Evolutionary conservation across 768 basidiomycete genomes (phyloP), one percentile per base, ranked within the genome.

Genomic region (Rhizopogon sp.): DNA sequence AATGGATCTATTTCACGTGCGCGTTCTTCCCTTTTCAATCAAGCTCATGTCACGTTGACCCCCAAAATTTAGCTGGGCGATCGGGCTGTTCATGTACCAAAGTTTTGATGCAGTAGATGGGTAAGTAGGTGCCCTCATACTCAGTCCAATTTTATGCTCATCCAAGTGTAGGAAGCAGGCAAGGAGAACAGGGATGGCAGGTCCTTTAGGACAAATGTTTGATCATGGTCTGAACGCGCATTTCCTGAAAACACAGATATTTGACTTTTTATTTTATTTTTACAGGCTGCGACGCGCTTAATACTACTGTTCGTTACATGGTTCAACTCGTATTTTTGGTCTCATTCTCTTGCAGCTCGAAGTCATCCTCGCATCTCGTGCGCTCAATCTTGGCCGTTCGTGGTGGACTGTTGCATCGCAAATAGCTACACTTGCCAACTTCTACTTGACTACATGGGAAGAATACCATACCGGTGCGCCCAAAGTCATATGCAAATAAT

Each of bases 371-470:
- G 81, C 83, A 6, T 76, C 84, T 7, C 83, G 89, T 28, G 95
- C 97, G 0, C 81, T 99, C 43, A 95, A 96, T 62, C 78, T 98
- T 20, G 93, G 91, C 11, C 79, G 94, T 17, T 93, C 92, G 0
- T 98, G 97, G 94, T 98, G 94, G 96, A 98, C 94, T 0, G 87
- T 98, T 35, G 82, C 88, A 0, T 88, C 88, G 1, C 91, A 95
- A 66, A 77, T 80, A 6, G 84, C 81, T 8, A 81, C 83, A 0
- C 72, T 87, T 17, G 81, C 80, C 39, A 88, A 81, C 67, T 89
- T 89, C 67, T 88, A 88, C 67, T 72, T 88, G 40, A 83, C 84
- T 1, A 88, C 87, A 17, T 88, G 85, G 85, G 86, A 87, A 60
- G 82, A 96, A 69, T 93, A 90, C 63, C 89, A 98, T 62, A 98